These are phyloP conservation scores for Calonectria pteridis DNA, from an alignment of 2,329 filamentous ascomycete genomes.

Conservation along the genomic window DNA sequence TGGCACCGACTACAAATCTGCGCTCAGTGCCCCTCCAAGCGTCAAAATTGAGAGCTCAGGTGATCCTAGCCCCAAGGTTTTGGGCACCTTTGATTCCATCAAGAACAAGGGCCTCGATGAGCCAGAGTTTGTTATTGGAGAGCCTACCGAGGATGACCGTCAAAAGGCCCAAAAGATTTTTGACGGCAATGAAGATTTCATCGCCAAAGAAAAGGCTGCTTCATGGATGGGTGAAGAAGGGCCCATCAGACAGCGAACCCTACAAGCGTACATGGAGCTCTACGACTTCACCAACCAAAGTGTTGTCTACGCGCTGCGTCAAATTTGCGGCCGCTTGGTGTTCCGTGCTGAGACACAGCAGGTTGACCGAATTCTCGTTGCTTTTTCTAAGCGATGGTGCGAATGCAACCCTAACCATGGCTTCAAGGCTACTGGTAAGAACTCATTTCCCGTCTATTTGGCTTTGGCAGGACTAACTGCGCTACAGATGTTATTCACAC, in stretches of 20 bases:
- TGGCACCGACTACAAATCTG: slow-evolving; percentile 56
- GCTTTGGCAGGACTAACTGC: slow-evolving; percentile 47
- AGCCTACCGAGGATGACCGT: slow-evolving; percentile 76
- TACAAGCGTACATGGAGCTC: slow-evolving; percentile 88
- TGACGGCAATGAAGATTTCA: slow-evolving; percentile 85
- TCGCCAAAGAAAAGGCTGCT: slow-evolving; percentile 83
- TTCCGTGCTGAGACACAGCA: slow-evolving; percentile 96
- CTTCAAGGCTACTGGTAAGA: slow-evolving; percentile 87
- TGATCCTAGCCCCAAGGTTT: slow-evolving; percentile 53
- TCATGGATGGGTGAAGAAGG: slow-evolving; percentile 88
- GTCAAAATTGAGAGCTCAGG: slow-evolving; percentile 58
- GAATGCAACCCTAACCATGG: slow-evolving; percentile 93
- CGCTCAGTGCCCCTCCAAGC: slow-evolving; percentile 58
- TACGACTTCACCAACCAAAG: slow-evolving; percentile 89
- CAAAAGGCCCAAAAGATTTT: slow-evolving; percentile 86
- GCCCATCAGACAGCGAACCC: slow-evolving; percentile 67
- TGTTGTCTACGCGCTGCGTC: slow-evolving; percentile 81
- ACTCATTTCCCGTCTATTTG: neutral
- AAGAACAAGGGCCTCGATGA: slow-evolving; percentile 65
- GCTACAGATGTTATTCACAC: slow-evolving; percentile 89
- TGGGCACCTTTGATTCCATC: slow-evolving; percentile 49
- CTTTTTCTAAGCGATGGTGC: slow-evolving; percentile 92
- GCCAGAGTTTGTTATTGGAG: slow-evolving; percentile 68
- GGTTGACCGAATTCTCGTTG: slow-evolving; percentile 92
- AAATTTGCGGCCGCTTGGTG: slow-evolving; percentile 84